phyloP scores from a whole-genome alignment of 495 filamentous ascomycete genomes.

The Trichodelitschia bisporula region DNA sequence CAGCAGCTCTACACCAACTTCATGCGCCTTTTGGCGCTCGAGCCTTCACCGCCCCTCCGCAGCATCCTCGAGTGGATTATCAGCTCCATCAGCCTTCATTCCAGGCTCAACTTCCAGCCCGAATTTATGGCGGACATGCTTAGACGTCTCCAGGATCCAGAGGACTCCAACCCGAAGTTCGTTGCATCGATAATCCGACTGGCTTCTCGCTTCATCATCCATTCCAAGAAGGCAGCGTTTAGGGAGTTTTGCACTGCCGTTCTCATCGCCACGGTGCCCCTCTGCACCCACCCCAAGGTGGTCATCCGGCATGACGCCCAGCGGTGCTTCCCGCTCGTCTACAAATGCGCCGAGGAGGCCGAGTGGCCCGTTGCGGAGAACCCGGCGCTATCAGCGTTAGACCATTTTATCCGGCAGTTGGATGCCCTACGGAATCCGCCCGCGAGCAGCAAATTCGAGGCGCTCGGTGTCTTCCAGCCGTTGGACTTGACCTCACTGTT shows the following conservation, averaged over 20 bases:
- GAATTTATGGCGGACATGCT: conserved; percentile 3
- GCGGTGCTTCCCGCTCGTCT: conserved; percentile 15
- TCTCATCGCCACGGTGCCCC: conserved; percentile 11
- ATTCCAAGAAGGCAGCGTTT: too few relatives aligned
- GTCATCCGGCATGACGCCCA: conserved; percentile 21
- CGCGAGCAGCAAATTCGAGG: too few relatives aligned
- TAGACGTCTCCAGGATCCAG: conserved; percentile 3
- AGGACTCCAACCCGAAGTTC: conserved; percentile 17
- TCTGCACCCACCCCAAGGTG: conserved; percentile 15
- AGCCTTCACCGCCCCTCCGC: conserved; percentile 20
- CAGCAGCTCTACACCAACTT: conserved; percentile 4
- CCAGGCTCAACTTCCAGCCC: conserved; percentile 10
- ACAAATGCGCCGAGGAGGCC: conserved; percentile 8
- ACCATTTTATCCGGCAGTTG: conserved; percentile 11
- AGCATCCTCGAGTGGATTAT: conserved; percentile 23
- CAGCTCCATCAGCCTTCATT: conserved; percentile 14
- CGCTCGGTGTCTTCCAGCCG: conserved; percentile 11
- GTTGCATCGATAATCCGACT: conserved; percentile 19
- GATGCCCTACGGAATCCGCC: too few relatives aligned
- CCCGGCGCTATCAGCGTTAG: conserved; percentile 11
- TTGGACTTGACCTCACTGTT: conserved; percentile 14
- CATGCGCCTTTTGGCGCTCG: conserved; percentile 14
- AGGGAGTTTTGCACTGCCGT: conserved; percentile 15
- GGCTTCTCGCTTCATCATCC: conserved; percentile 9
- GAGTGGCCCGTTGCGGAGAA: conserved; percentile 13